These are phyloP conservation scores for Galerina sulciceps DNA, from an alignment of 768 basidiomycete genomes.

Conservation along the genomic window DNA sequence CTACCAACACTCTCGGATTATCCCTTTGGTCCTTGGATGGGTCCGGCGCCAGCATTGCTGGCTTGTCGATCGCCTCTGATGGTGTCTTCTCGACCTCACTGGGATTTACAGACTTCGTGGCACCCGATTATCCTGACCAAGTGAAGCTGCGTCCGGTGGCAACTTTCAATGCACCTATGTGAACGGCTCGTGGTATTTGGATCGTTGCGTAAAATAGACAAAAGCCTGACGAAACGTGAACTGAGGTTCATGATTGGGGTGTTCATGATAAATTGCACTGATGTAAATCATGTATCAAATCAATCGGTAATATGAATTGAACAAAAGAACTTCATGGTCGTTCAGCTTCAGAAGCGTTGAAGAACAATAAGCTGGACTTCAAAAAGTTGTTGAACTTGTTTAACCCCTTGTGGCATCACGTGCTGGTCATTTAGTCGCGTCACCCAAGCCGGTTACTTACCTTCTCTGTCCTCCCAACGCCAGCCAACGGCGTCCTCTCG, in stretches of 20 bases:
- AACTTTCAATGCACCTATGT: slow-evolving; percentile 35
- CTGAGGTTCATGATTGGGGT: no score
- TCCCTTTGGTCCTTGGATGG: slow-evolving; percentile 54
- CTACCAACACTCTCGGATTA: slow-evolving; percentile 48
- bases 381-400: no score
- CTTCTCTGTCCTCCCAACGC: background rate
- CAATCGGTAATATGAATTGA: no score
- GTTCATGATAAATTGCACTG: no score
- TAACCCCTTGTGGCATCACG: slow-evolving; percentile 8
- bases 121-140: slow-evolving; percentile 46
- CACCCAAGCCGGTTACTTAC: background rate
- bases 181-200: background rate
- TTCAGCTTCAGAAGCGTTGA: background rate
- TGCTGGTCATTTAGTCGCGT: slow-evolving; percentile 14
- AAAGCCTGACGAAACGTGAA: no score
- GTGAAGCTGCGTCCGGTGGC: slow-evolving; percentile 31
- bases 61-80: slow-evolving; percentile 46
- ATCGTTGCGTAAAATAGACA: no score
- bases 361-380: no score
- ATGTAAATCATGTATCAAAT: no score
- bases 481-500: background rate
- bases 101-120: slow-evolving; percentile 41
- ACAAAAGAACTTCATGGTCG: background rate
- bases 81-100: slow-evolving; percentile 46
- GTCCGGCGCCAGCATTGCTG: slow-evolving; percentile 43